Evolutionary conservation across 192 early-diverging fungal genomes (phyloP).

Genomic region (Backusella psychrophila): DNA sequence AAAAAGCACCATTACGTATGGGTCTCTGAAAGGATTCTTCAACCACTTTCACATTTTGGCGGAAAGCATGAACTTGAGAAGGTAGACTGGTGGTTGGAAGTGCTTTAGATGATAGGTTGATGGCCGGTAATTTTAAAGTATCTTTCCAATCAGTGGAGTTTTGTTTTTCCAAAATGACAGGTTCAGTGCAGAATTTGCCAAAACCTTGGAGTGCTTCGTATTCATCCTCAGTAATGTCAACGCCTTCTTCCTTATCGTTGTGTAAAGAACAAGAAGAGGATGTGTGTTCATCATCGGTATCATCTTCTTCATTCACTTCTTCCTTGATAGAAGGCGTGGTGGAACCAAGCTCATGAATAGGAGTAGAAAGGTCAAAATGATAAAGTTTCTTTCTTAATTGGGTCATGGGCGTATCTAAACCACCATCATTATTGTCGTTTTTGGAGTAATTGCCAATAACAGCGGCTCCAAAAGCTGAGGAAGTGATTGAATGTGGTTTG

Average conservation of each 20-base stretch:
- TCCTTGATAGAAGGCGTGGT: neutral
- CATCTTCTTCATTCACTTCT: neutral
- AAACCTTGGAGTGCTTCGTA: conserved; percentile 28
- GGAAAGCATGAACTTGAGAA: neutral
- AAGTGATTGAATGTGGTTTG: neutral
- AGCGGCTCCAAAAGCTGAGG: neutral
- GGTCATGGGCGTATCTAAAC: neutral
- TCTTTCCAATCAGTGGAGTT: neutral
- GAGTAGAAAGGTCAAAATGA: neutral
- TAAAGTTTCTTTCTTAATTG: neutral
- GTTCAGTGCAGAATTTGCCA: conserved; percentile 20
- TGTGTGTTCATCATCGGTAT: neutral
- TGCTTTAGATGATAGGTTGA: neutral
- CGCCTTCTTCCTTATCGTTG: neutral
- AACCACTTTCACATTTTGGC: neutral
- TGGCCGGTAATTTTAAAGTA: neutral
- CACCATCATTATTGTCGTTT: neutral
- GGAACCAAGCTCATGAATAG: neutral
- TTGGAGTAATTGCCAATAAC: neutral
- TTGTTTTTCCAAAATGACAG: neutral
- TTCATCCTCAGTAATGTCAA: conserved; percentile 24
- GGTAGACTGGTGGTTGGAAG: neutral
- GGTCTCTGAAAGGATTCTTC: neutral
- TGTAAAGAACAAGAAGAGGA: neutral
- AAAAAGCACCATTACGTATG: neutral